Conservation (phyloP, 176 grass and related monocot genomes). For the Pharus latifolius region DNA sequence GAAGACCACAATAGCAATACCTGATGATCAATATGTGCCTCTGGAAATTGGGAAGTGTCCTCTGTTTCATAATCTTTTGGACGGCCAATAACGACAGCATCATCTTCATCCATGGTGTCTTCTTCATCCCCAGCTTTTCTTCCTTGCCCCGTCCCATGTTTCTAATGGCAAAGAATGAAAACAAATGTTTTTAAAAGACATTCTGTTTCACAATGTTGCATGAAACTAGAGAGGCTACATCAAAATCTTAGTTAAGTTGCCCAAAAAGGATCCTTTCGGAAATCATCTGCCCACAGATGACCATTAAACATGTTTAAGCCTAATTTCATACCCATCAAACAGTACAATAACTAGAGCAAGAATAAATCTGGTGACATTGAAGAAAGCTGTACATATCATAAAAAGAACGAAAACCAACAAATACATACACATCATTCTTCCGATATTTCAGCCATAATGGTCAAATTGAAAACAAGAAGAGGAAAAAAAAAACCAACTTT, state of each 20-base stretch:
- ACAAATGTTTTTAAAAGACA: neutral
- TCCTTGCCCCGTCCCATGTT: slow-evolving; percentile 29
- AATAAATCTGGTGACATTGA: too few species aligned
- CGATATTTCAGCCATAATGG: too few species aligned
- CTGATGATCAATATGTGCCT: slow-evolving; percentile 23
- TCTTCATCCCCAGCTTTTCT: slow-evolving; percentile 36
- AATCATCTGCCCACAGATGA: neutral
- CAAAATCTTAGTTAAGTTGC: neutral
- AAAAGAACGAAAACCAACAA: too few species aligned
- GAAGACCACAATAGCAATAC: neutral
- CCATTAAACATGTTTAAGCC: neutral
- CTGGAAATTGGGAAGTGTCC: neutral
- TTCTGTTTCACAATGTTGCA: neutral
- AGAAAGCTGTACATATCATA: too few species aligned
- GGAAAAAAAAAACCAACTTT: too few species aligned
- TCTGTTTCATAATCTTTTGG: slow-evolving; percentile 30
- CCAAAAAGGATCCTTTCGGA: neutral
- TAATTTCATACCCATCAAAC: neutral
- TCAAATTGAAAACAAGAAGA: too few species aligned
- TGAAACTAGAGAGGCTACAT: neutral
- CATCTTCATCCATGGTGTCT: slow-evolving; percentile 26
- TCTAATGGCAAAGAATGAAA: slow-evolving; percentile 14
- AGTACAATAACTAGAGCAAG: neutral
- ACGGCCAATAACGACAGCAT: slow-evolving; percentile 8
- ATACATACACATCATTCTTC: too few species aligned